These are phyloP conservation scores for Thraustotheca clavata DNA, from an alignment of 352 stramenopile genomes.

Conservation along the genomic window DNA sequence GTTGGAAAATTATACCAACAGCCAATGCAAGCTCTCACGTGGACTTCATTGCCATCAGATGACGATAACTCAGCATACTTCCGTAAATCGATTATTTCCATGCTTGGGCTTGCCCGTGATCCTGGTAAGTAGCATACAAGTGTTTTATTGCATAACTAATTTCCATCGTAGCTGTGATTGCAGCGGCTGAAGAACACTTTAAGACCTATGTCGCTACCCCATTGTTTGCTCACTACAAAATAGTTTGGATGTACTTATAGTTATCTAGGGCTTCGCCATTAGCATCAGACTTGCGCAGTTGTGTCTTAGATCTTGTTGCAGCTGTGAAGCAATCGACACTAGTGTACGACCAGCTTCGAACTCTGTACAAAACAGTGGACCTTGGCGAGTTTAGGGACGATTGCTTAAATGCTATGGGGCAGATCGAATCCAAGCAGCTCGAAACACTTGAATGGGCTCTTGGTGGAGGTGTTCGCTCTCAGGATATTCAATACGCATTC, in stretches of 20 bases:
- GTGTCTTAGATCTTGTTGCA: constrained; percentile 47
- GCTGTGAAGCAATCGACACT: constrained; percentile 29
- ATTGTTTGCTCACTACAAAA: background rate
- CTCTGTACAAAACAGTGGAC: constrained; percentile 52
- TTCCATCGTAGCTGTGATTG: constrained; percentile 28
- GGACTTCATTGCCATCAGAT: constrained; percentile 30
- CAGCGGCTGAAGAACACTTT: constrained; percentile 48
- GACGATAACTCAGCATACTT: constrained; percentile 48
- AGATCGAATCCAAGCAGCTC: constrained; percentile 28
- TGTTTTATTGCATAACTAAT: background rate
- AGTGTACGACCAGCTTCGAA: constrained; percentile 46
- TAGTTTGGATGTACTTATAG: too few relatives aligned
- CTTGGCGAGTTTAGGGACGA: constrained; percentile 59
- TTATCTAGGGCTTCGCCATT: constrained; percentile 25
- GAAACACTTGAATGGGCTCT: constrained; percentile 73
- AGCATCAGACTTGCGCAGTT: constrained; percentile 42
- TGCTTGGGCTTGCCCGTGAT: constrained; percentile 42
- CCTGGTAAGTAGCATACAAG: constrained; percentile 4
- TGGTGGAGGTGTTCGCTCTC: constrained; percentile 36
- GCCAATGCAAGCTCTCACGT: constrained; percentile 49
- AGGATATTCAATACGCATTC: constrained; percentile 55
- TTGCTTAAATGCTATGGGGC: constrained; percentile 47
- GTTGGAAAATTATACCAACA: constrained; percentile 41
- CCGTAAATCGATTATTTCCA: constrained; percentile 46
- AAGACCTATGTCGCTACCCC: constrained; percentile 31